phyloP scores from a whole-genome alignment of 1,284 basidiomycete species.

The Microbotryum scabiosae region DNA sequence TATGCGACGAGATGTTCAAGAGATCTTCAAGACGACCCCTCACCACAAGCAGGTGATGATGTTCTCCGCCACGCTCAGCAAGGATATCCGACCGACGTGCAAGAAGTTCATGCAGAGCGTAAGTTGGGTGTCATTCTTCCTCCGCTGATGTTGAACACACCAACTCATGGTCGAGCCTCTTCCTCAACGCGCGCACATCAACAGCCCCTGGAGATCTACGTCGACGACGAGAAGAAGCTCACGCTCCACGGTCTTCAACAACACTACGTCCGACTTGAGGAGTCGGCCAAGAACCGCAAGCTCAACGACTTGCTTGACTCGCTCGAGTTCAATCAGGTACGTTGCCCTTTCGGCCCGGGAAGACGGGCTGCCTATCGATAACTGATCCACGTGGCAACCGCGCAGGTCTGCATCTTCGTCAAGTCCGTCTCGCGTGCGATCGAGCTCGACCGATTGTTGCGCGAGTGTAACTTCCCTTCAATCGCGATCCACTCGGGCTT shows the following conservation, averaged over 20 bases:
- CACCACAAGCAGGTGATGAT: conserved; percentile 99
- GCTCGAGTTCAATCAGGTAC: conserved; percentile 95
- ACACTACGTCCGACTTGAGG: conserved; percentile 95
- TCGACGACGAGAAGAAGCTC: conserved; percentile 98
- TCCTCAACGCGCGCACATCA: not conserved
- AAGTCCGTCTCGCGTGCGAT: conserved; percentile 95
- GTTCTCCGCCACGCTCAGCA: conserved; percentile 97
- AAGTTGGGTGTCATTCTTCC: conserved; percentile 39
- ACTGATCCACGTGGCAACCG: not conserved
- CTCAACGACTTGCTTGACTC: conserved; percentile 92
- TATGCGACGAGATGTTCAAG: conserved; percentile 99
- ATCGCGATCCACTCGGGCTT: conserved; percentile 96
- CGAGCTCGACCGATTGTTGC: conserved; percentile 89
- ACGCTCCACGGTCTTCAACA: conserved; percentile 98
- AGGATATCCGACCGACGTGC: conserved; percentile 95
- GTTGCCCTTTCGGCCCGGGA: conserved; percentile 19
- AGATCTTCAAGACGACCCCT: conserved; percentile 98
- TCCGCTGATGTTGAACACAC: not conserved
- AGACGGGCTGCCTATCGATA: not conserved
- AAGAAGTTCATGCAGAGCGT: conserved; percentile 99
- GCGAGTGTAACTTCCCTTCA: conserved; percentile 97
- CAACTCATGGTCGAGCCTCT: not conserved
- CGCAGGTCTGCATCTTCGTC: conserved; percentile 95
- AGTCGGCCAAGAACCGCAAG: conserved; percentile 93
- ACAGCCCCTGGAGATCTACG: conserved; percentile 97